These are phyloP conservation scores for Backusella westeae DNA, from an alignment of 192 early-diverging fungal genomes.

Conservation along the genomic window DNA sequence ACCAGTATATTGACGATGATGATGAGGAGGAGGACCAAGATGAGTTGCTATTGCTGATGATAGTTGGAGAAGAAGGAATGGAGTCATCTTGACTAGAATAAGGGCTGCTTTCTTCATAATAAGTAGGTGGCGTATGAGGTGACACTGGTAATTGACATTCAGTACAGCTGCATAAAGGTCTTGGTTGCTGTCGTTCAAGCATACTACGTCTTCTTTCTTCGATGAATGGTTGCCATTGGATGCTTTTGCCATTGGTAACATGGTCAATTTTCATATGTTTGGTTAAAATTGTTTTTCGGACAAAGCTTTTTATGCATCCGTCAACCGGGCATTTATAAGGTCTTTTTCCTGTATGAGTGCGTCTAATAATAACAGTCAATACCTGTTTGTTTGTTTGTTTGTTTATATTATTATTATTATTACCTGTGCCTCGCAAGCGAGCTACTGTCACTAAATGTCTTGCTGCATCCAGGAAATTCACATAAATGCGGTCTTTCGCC, in stretches of 20 bases:
- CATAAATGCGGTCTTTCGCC: constrained; percentile 74
- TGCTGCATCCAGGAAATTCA: constrained; percentile 64
- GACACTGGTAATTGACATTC: neutral
- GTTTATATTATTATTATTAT: constrained; percentile 8
- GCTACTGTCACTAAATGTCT: constrained; percentile 73
- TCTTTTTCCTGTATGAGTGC: constrained; percentile 69
- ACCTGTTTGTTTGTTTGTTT: neutral
- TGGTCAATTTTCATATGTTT: constrained; percentile 36
- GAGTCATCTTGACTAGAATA: constrained; percentile 15
- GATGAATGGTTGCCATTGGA: constrained; percentile 35
- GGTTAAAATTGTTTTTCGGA: constrained; percentile 45
- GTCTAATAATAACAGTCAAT: constrained; percentile 26
- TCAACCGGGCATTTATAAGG: constrained; percentile 54
- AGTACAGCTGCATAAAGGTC: neutral
- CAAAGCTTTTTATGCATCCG: constrained; percentile 43
- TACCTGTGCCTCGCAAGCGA: constrained; percentile 72
- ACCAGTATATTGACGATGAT: neutral
- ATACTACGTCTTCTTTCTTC: constrained; percentile 28
- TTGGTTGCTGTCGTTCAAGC: constrained; percentile 14
- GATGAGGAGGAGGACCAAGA: neutral
- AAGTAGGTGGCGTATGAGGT: neutral
- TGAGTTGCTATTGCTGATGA: neutral
- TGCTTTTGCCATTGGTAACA: neutral
- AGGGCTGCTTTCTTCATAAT: neutral
- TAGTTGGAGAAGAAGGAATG: constrained; percentile 22